Conservation (phyloP, 1,139 yeast species). For the Zygoascus sp. region DNA sequence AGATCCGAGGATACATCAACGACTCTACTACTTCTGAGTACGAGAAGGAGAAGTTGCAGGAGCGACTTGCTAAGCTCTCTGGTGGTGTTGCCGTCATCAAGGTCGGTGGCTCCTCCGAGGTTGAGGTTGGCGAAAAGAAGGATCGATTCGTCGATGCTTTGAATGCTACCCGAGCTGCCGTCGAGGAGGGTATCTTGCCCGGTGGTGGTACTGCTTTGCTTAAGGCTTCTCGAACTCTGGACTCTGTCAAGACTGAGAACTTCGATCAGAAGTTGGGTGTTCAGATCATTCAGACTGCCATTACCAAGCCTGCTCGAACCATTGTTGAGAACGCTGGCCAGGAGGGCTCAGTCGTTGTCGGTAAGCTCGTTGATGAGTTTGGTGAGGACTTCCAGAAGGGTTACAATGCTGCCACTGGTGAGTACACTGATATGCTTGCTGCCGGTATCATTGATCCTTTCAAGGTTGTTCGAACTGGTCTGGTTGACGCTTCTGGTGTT, state of each 20-base stretch:
- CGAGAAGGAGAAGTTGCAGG: constrained; percentile 97
- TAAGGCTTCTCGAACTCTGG: constrained; percentile 85
- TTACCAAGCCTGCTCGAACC: constrained; percentile 94
- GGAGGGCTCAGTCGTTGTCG: constrained; percentile 96
- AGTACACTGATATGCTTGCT: constrained; percentile 93
- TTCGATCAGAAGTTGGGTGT: constrained; percentile 98
- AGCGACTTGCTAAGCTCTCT: constrained; percentile 94
- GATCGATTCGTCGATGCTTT: constrained; percentile 99
- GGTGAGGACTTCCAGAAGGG: constrained; percentile 87
- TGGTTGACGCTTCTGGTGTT: constrained; percentile 96
- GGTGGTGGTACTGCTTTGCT: constrained; percentile 99
- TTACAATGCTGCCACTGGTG: constrained; percentile 90
- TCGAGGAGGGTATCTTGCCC: constrained; percentile 98
- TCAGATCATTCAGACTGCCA: constrained; percentile 90
- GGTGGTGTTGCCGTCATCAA: constrained; percentile 99
- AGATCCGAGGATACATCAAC: constrained; percentile 78
- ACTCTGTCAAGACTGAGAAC: constrained; percentile 75
- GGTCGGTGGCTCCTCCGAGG: constrained; percentile 98
- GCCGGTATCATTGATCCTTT: constrained; percentile 99
- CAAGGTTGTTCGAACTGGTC: constrained; percentile 97
- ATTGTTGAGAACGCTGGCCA: constrained; percentile 98
- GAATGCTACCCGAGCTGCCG: constrained; percentile 99
- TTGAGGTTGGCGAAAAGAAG: constrained; percentile 99
- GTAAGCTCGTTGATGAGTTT: constrained; percentile 79
- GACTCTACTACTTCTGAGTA: constrained; percentile 79